These are phyloP conservation scores for Rosa lucieae DNA, from an alignment of 306 rosid genomes.

Conservation along the genomic window DNA sequence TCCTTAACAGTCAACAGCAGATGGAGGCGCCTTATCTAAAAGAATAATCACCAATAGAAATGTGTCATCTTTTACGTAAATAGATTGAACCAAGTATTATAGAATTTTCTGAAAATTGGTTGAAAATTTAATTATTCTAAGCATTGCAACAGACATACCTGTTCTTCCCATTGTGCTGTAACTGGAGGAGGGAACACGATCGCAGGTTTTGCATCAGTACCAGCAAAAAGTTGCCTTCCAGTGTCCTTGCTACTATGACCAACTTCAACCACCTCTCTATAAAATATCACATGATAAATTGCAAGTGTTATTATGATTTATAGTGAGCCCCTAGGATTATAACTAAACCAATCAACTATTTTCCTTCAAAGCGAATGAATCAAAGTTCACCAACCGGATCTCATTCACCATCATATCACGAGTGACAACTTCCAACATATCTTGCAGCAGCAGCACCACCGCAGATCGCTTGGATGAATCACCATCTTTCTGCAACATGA, in stretches of 20 bases:
- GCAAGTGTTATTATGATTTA: constrained; percentile 16
- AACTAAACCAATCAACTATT: constrained; percentile 1
- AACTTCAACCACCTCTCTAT: constrained; percentile 82
- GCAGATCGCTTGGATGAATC: constrained; percentile 58
- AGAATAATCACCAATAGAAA: constrained; percentile 28
- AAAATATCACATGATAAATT: constrained; percentile 30
- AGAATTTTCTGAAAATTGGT: background rate
- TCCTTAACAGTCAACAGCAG: constrained; percentile 83
- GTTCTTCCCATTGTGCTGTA: constrained; percentile 97
- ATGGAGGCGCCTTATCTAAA: constrained; percentile 82
- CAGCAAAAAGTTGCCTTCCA: constrained; percentile 96
- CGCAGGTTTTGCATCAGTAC: constrained; percentile 77
- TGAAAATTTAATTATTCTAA: background rate
- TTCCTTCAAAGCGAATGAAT: constrained; percentile 18
- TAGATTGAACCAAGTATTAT: background rate
- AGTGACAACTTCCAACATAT: constrained; percentile 95
- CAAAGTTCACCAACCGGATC: constrained; percentile 58
- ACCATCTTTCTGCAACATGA: constrained; percentile 62
- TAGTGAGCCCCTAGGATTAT: background rate
- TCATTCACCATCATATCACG: constrained; percentile 96
- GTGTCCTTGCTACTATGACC: constrained; percentile 78
- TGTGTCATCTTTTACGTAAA: constrained; percentile 3
- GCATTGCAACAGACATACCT: constrained; percentile 43
- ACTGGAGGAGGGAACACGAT: constrained; percentile 72
- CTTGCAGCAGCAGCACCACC: constrained; percentile 86